phyloP scores from a whole-genome alignment of 2,329 filamentous ascomycete species.

The Phyllosticta capitalensis region DNA sequence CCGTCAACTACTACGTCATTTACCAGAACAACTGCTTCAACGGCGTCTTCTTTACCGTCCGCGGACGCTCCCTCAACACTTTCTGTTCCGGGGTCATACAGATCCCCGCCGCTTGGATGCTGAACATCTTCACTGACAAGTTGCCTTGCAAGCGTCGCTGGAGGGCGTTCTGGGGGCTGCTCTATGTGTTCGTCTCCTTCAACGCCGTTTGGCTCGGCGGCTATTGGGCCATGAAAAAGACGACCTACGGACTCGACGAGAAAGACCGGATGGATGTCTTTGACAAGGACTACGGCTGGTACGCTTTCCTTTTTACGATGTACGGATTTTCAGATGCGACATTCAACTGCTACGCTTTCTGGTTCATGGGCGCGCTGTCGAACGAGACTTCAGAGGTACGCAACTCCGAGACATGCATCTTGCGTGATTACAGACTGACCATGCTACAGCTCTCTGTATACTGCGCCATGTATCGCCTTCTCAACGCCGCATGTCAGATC shows the following conservation, averaged over 20 bases:
- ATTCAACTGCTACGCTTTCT: not conserved
- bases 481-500: not conserved
- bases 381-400: not conserved
- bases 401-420: not conserved
- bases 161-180: constrained; percentile 15
- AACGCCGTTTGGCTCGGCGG: constrained; percentile 18
- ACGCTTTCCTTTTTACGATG: not conserved
- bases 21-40: constrained; percentile 20
- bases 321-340: not conserved
- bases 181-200: constrained; percentile 14
- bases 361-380: not conserved
- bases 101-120: constrained; percentile 14
- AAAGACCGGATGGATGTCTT: not conserved
- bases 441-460: not conserved
- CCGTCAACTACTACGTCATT: constrained; percentile 16
- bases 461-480: not conserved
- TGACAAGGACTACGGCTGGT: not conserved
- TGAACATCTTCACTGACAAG: constrained; percentile 16
- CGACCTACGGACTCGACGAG: not conserved
- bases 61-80: constrained; percentile 17
- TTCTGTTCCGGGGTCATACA: constrained; percentile 17
- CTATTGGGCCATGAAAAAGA: not conserved
- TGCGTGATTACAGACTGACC: not conserved
- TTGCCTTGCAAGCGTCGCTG: constrained; percentile 14
- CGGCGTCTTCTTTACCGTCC: constrained; percentile 16